Percentiles rank a stretch among this genome's conserved stretches.
Conservation (phyloP, 345 rosid species). For the Lumnitzera racemosa region DNA sequence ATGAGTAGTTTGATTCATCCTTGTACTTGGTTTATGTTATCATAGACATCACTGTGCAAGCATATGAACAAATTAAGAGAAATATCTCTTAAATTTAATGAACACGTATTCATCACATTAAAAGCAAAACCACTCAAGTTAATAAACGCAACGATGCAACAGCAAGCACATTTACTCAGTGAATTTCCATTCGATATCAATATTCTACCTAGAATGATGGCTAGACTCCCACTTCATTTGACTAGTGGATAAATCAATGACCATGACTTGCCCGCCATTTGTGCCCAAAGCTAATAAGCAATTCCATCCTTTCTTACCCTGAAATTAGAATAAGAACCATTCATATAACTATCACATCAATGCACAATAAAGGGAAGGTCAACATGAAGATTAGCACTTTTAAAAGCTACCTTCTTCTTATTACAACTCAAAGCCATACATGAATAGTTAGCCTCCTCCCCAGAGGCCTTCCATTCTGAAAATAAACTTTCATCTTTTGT, state of each 20-base stretch:
- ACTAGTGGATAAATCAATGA: slow-evolving; percentile 26
- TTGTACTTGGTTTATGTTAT: too few relatives aligned
- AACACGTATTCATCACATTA: too few relatives aligned
- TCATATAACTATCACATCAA: not conserved
- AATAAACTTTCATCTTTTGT: slow-evolving; percentile 27
- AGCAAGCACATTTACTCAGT: slow-evolving; percentile 1
- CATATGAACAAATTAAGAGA: too few relatives aligned
- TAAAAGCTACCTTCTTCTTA: slow-evolving; percentile 26
- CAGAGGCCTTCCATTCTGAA: slow-evolving; percentile 28
- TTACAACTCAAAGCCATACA: slow-evolving; percentile 26
- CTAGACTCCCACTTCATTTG: slow-evolving; percentile 31
- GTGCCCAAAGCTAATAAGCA: slow-evolving; percentile 39
- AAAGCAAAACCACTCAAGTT: too few relatives aligned
- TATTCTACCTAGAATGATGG: slow-evolving; percentile 27
- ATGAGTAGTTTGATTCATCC: too few relatives aligned
- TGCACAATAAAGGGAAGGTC: not conserved
- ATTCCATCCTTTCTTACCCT: slow-evolving; percentile 14
- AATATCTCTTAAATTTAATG: too few relatives aligned
- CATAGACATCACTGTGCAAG: too few relatives aligned
- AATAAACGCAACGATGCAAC: not conserved
- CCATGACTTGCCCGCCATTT: slow-evolving; percentile 28
- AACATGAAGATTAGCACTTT: not conserved
- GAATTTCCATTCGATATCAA: not conserved
- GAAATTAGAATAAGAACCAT: slow-evolving; percentile 7
- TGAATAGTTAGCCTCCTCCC: slow-evolving; percentile 17